Base-by-base conservation (phyloP, 768 basidiomycete genomes). In the Clavaria fumosa region DNA sequence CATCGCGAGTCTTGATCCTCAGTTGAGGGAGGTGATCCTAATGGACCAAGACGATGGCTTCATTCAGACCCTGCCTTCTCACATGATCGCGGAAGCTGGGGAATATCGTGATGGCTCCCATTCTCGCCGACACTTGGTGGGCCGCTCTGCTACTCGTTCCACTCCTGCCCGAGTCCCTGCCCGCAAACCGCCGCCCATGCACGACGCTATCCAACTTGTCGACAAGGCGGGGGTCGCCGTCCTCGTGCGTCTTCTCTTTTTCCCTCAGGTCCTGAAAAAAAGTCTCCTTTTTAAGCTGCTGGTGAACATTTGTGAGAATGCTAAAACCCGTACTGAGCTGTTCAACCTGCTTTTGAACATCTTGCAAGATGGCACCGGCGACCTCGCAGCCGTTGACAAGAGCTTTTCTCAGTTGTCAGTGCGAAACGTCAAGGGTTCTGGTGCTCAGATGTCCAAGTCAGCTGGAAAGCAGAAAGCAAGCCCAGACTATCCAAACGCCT, bases 271-370 rank as follows among this genome's bases (percentile, higher is more conserved):
- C 15, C 63, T 86, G 42, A 76, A 75, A 59, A 90, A 88, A 60
- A 79, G 72, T 34, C 58, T 83, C 17, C 67, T 99, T 9, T 85
- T 88, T 55, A 83, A 80, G 51, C 78, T 95, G 1, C 74, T 99
- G 23, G 78, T 88, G 45, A 93, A 97, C 53, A 67, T 99, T 5
- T 99, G 90, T 60, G 91, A 97, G 60, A 99, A 99, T 53, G 63
- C 75, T 2, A 85, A 81, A 50, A 90, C 93, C 0, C 72, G 95
- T 14, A 76, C 74, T 4, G 95, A 99, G 47, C 64, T 97, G 17
- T 84, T 99, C 66, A 95, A 91, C 51, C 70, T 96, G 10, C 71
- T 99, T 15, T 67, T 99, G n/a, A 80, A 74, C 43, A 86, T 97
- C 43, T 62, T 97, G 4, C 90, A 97, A 56, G 95, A 93, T 47